Evolutionary conservation across 306 rosid species (phyloP), one percentile per base, ranked within the genome.

Genomic region (Cercis canadensis): DNA sequence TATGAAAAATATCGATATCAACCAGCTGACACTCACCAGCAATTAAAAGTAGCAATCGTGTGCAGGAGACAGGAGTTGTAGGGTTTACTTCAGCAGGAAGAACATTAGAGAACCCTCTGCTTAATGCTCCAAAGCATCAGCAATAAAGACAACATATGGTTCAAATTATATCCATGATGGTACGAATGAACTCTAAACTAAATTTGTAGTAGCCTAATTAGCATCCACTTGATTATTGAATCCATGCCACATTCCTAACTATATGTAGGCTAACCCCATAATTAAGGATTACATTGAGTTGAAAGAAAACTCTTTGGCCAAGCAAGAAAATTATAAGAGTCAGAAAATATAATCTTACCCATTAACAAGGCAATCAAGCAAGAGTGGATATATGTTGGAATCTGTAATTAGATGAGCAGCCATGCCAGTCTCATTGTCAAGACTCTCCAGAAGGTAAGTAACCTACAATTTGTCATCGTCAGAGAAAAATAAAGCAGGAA

Each of bases 311-410:
- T 58, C 44, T 52, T 7, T 46, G 36, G 62, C 39, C 24, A 24
- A 24, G 29, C 29, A 24, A 24, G 29, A 24, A 24, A 24, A n/a
- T n/a, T 24, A 24, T 3, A 24, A 24, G 29, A 24, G 29, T n/a
- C n/a, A 24, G 29, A 24, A 24, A 24, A 24, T 24, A 24, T 24
- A 24, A 24, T 74, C 87, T 85, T 80, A 94, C 99, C 99, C 97
- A 46, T 83, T 78, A 45, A 87, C 52, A 61, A 94, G 89, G 78
- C 95, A 90, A 84, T 91, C 91, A 21, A 94, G 89, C 86, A 94
- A 80, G 59, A 87, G 88, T 37, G 96, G 88, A 83, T 89, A 91
- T 59, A 94, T 61, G 75, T 75, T 79, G 64, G 70, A 45, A 69
- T 86, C 92, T 55, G 61, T 17, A 72, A 94, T 78, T 67, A 89